Evolutionary conservation across 2,329 filamentous ascomycete species (phyloP).

Genomic region (Cladosporium phlei): DNA sequence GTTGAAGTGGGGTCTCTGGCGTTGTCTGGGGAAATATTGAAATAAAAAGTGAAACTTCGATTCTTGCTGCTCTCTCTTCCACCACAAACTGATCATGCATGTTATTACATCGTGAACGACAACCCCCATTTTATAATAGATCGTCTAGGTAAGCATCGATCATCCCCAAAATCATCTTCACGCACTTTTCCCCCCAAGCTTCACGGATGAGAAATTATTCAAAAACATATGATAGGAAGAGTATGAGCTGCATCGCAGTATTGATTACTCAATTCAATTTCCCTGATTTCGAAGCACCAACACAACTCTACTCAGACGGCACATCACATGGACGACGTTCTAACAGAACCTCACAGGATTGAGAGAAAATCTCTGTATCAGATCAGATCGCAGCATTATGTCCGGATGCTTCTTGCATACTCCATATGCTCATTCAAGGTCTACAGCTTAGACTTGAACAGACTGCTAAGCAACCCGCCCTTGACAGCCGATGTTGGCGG

Average conservation of each 20-base stretch:
- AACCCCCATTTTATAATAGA: too few relatives aligned
- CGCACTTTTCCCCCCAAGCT: neutral
- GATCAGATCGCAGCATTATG: neutral
- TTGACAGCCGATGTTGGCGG: constrained; percentile 26
- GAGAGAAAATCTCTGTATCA: neutral
- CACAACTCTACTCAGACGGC: neutral
- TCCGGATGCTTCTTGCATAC: neutral
- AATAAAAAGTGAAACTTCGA: neutral
- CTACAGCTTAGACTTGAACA: constrained; percentile 10
- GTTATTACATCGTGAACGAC: too few relatives aligned
- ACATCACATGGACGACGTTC: neutral
- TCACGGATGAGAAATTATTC: constrained; percentile 23
- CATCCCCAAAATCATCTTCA: neutral
- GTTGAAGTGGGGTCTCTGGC: neutral
- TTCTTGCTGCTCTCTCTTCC: too few relatives aligned
- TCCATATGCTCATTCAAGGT: neutral
- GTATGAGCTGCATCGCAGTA: constrained; percentile 30
- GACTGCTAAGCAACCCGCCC: neutral
- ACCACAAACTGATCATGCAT: too few relatives aligned
- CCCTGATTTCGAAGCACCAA: constrained; percentile 4
- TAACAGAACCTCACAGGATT: neutral
- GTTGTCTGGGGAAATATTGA: constrained; percentile 4
- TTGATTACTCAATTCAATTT: constrained; percentile 25
- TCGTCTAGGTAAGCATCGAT: neutral
- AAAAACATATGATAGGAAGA: constrained; percentile 36